Evolutionary conservation across 2,329 filamentous ascomycete genomes (phyloP), one percentile per base, ranked within the genome.

Genomic region (Huntiella bhutanensis): DNA sequence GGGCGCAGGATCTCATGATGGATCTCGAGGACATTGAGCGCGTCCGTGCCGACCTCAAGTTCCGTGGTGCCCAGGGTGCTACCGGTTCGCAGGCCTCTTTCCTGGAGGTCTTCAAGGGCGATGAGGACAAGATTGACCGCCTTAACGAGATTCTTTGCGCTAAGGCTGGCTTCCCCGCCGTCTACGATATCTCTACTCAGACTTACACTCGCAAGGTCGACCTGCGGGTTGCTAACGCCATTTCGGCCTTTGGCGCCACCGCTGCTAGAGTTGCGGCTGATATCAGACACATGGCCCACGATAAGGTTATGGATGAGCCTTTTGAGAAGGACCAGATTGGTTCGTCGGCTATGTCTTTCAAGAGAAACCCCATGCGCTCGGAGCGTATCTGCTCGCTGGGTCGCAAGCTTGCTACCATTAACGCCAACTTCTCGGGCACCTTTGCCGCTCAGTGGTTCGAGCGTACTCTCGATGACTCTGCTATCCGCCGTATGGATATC

Each of bases 251-350:
- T 44, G 86, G 82, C 17, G 71, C 83, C n/a, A 84, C 83, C 0
- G 82, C 76, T 0, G 55, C 58, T 57, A 75, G 79, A 50, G 87
- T 92, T 51, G 73, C 75, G 42, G 70, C 71, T 41, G 82, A 88
- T 55, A 81, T 91, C 53, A 70, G 82, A 42, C 78, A 83, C 57
- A 66, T 88, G 41, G 79, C 80, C 4, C 68, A 71, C 56, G 71
- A 77, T 63, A 92, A 94, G 68, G 84, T 92, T 61, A 67, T 51
- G 43, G 46, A 52, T 32, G 82, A 86, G 66, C 83, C 82, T 0
- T 83, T 85, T 54, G 82, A 87, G 64, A 76, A 75, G 55, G 73
- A 77, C 53, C 84, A 92, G 63, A 85, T 87, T 53, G 82, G 80
- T 22, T 74, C 68, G 39, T 72, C 67, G 41, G 76, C 76, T 49